Evolutionary conservation across 768 basidiomycete species (phyloP).

Genomic region (Leccinum incarnatum): DNA sequence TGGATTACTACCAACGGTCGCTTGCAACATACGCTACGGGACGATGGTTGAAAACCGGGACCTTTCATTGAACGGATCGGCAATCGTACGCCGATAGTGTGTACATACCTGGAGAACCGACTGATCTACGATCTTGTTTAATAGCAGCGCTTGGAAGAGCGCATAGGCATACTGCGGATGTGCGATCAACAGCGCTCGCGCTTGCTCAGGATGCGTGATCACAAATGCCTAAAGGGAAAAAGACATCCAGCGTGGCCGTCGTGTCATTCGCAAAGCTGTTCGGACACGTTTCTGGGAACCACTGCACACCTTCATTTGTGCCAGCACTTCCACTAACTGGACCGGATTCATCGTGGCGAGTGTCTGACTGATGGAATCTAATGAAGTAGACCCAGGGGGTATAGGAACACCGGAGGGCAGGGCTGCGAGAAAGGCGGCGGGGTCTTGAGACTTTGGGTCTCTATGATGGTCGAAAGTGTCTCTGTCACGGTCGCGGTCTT

Average conservation of each 20-base stretch:
- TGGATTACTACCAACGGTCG: conserved; percentile 33
- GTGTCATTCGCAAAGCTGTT: conserved; percentile 22
- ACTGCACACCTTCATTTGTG: conserved; percentile 91
- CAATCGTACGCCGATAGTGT: conserved; percentile 3
- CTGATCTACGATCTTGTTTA: conserved; percentile 92
- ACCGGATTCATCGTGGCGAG: conserved; percentile 80
- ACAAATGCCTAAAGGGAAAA: conserved; percentile 77
- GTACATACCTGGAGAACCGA: conserved; percentile 70
- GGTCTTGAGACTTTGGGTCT: conserved; percentile 38
- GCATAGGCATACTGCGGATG: conserved; percentile 97
- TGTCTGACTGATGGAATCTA: conserved; percentile 83
- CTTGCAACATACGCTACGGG: conserved; percentile 51
- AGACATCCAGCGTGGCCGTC: conserved; percentile 5
- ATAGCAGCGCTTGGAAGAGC: conserved; percentile 87
- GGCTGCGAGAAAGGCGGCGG: conserved; percentile 54
- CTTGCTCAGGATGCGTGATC: conserved; percentile 88
- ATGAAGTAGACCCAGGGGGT: conserved; percentile 63
- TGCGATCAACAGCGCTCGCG: conserved; percentile 68
- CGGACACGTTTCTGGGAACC: conserved; percentile 18
- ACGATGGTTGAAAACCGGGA: conserved; percentile 7
- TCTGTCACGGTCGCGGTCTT: conserved; percentile 54
- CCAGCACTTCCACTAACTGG: conserved; percentile 89
- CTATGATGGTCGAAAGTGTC: conserved; percentile 33
- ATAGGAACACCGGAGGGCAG: conserved; percentile 78
- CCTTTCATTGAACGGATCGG: conserved; percentile 2